Conservation (phyloP, 306 rosid genomes). For the Quercus agrifolia region DNA sequence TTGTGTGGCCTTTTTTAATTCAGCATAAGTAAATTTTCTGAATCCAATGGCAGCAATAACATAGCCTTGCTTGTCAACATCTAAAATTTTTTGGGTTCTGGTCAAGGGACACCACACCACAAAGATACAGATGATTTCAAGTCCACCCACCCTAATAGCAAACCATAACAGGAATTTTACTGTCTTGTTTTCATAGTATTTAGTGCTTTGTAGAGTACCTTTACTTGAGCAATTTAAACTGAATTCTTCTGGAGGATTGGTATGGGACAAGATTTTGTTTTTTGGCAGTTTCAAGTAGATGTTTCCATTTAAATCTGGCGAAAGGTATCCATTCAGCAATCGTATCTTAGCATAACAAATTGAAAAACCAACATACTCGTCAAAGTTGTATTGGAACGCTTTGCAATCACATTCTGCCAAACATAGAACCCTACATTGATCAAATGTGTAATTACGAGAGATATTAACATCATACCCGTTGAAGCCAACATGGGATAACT, state of each 20-base stretch:
- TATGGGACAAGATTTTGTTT: not conserved
- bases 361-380: too few species aligned
- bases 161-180: constrained; percentile 15
- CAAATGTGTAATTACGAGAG: constrained; percentile 3
- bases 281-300: constrained; percentile 21
- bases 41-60: constrained; percentile 43
- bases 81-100: not conserved
- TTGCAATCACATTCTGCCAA: constrained; percentile 10
- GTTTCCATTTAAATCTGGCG: constrained; percentile 6
- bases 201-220: not conserved
- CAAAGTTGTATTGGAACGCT: not conserved
- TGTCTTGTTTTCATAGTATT: not conserved
- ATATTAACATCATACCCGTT: constrained; percentile 17
- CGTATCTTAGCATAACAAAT: too few species aligned
- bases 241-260: not conserved
- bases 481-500: not conserved
- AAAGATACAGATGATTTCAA: constrained; percentile 24
- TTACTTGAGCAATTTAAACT: not conserved
- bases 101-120: constrained; percentile 10
- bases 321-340: constrained; percentile 24
- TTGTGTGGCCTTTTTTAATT: constrained; percentile 42
- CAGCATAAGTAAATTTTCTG: constrained; percentile 38
- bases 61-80: constrained; percentile 8
- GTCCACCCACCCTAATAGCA: constrained; percentile 18
- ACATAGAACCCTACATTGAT: constrained; percentile 16